Base-by-base conservation (phyloP, 768 basidiomycete genomes). In the Tylopilus rubrobrunneus region DNA sequence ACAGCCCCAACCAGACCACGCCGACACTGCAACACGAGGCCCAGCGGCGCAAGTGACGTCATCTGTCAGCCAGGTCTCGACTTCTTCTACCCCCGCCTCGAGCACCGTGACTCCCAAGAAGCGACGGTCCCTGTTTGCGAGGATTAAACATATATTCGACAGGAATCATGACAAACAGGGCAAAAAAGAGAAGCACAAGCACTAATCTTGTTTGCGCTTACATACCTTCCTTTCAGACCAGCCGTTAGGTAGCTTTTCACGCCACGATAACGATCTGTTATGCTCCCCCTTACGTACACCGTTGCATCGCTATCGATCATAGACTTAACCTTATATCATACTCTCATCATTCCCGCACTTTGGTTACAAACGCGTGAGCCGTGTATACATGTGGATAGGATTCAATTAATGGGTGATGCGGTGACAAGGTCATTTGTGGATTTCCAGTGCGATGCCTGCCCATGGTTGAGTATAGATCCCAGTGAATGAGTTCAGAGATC, bases 131-230 rank as follows among this genome's bases (percentile, higher is more conserved):
- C 63, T 85, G 29, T 75, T 86, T 49, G 77, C 76, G 25, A 84
- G 75, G 59, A 62, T 75, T 48, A 84, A 80, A 62, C 63, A 74
- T 39, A 61, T 83, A 7, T 85, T 86, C 34, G 73, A 80, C 51
- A 77, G 75, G 60, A 73, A 79, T 21, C 78, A 78, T 58, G 66
- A 64, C 39, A 69, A 74, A 45, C 68, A 75, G 60, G 65, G 70
- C 54, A 68, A 65, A 52, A 62, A 77, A 61, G 65, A 72, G 52
- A 70, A 72, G 57, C 43, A 27, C 29, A 57, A 63, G 60, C 56
- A 44, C 17, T 67, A 44, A 50, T 46, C 43, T 14, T 47, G 19
- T 23, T 42, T 37, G 4, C n/a, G 42, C 29, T 21, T 2, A 7
- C 29, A 31, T 10, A 31, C 10, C 7, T 7, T 31, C 29, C 3